Evolutionary conservation across 179 eudicot genomes (phyloP), one percentile per base, ranked within the genome.

Genomic region (Sideroxylon spinosum): DNA sequence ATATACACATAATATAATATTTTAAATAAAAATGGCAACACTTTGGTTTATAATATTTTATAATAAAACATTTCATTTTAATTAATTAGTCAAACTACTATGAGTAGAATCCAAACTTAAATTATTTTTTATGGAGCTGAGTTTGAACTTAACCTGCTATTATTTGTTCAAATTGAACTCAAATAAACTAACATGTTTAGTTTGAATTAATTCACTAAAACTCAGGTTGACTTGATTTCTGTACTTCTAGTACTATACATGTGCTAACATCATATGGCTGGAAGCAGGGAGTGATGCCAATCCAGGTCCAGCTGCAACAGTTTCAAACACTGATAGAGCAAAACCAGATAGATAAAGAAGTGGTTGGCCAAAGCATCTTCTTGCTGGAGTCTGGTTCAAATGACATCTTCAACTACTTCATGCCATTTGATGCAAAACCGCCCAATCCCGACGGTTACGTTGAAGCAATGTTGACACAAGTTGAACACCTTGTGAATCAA

Each of bases 341-440:
- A 70, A 87, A 84, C 69, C 82, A 74, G 49, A 84, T 90, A 0
- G 73, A 80, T 71, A 77, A 60, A 60, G 85, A 79, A 11, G 83
- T 76, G 0, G 26, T 87, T 12, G 48, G 55, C 25, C 62, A 82
- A 23, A 84, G 91, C 0, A 44, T 90, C 37, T 81, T 86, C 84
- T 74, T 90, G 17, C 57, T 90, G 1, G 93, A 86, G 73, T 86
- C 91, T 0, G 93, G 93, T 32, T 87, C 90, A 6, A 90, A 88
- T 20, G 93, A 90, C 79, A 81, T 88, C 61, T 88, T 87, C 84
- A 79, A 68, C 79, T 90, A 87, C 75, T 90, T 88, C 85, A 44
- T 70, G 22, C 85, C 82, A 9, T 75, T 83, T 8, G 76, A 20
- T 2, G 10, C 84, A 22, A 83, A 80, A 9, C 82, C 81, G 0